Percentiles rank a stretch among this genome's conserved stretches.
Conservation (phyloP, 305 asterid genomes). For the Ilex paraguariensis region DNA sequence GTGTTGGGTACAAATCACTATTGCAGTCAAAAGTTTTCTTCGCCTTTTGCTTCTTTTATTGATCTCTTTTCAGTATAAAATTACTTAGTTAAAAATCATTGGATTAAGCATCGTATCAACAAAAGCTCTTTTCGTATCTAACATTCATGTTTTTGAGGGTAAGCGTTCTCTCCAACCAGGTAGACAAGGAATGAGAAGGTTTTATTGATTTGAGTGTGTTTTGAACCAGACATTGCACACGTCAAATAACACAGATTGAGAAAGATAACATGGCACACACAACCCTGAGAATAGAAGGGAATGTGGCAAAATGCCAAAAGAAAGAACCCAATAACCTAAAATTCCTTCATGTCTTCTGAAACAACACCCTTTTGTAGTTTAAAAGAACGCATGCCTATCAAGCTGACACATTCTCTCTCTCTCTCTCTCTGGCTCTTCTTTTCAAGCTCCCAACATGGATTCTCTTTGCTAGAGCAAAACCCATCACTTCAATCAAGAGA, state of each 20-base stretch:
- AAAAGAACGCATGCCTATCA: conserved; percentile 37
- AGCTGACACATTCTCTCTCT: conserved; percentile 24
- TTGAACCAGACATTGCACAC: neutral
- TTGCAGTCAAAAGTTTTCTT: conserved; percentile 38
- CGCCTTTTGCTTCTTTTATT: conserved; percentile 23
- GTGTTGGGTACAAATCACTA: conserved; percentile 16
- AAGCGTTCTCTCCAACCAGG: neutral
- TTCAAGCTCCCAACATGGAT: conserved; percentile 23
- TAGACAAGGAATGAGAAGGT: no score
- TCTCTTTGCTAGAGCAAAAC: conserved; percentile 14
- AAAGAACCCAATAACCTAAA: conserved; percentile 23
- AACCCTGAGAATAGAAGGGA: conserved; percentile 18
- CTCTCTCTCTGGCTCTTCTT: conserved; percentile 25
- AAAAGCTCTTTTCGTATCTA: conserved; percentile 15
- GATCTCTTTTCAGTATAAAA: conserved; percentile 12
- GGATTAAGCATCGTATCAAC: conserved; percentile 20
- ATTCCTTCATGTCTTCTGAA: conserved; percentile 23
- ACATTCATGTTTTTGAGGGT: conserved; percentile 16
- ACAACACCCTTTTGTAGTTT: conserved; percentile 13
- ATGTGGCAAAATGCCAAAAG: conserved; percentile 44
- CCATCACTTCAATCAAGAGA: conserved; percentile 28
- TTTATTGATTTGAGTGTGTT: no score
- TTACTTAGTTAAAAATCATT: conserved; percentile 8
- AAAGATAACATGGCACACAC: no score
- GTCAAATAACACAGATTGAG: no score